Base-by-base conservation (phyloP, 768 basidiomycete genomes). In the Podaxis sp. region DNA sequence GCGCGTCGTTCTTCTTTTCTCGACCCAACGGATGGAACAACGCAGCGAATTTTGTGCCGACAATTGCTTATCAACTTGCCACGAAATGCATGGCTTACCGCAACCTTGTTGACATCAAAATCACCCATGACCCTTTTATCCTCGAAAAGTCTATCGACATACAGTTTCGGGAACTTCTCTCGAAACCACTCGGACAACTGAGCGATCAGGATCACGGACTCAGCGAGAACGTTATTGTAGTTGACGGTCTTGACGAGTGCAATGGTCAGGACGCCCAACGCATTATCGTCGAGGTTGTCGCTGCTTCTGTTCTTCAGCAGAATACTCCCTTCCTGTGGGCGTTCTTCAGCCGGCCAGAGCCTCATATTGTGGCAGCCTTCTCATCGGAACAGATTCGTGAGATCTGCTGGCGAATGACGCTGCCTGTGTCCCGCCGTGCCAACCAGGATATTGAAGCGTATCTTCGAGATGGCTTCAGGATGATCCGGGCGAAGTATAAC, bases 301-400 rank as follows among this genome's bases (percentile, higher is more conserved):
- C 19, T 0, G 28, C 40, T 6, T 33, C 58, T 13, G 33, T 67
- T 11, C n/a, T 49, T 12, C 9, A 15, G 3, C 38, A 42, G 11
- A 44, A 33, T 1, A 57, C 67, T 15, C 66, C 69, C 1, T 40
- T 75, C 15, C 60, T 57, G 7, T 71, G 74, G 42, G 40, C 73
- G 4, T 68, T 75, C 38, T 63, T 67, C 3, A 72, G 70, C 60
- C 64, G 73, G 0, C 71, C 71, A 8, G 75, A 74, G 33, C 57
- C 66, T 8, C 63, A 67, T 19, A 69, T 74, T n/a, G 30, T 39
- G 4, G 52, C 60, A 1, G 36, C 24, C 4, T 69, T 72, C 26
- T 17, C 57, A 33, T 30, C 24, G 6, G 8, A 22, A 3, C 13
- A 15, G 12, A 26, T 58, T 1, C 15, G 11, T 17, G 2, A 33